Base-by-base conservation (phyloP, 148 eudicot species). In the Amaranthus hypochondriacus region DNA sequence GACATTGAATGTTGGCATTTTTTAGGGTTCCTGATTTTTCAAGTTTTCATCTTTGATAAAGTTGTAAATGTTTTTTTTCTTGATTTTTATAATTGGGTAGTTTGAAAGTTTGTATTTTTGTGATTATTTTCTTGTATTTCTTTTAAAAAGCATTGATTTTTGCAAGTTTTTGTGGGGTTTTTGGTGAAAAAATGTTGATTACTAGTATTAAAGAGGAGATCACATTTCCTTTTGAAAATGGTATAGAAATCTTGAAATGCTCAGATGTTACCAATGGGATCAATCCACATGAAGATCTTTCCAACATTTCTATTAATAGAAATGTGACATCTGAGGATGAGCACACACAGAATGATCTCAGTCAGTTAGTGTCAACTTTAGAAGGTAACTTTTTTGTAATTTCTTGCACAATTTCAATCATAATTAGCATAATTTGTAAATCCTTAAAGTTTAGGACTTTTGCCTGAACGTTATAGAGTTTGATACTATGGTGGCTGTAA, bases 151-250 rank as follows among this genome's bases (percentile, higher is more conserved):
- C 39, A 28, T 28, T 28, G 39, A 28, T 28, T 28, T 28, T 28
- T 9, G n/a, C 9, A 28, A 4, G 8, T 28, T 55, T 61, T 70
- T 73, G 49, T 48, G 73, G 62, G 57, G 55, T 44, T 78, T 72
- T 67, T 10, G 48, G n/a, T 28, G 42, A 55, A 76, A 79, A 83
- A 73, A 89, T 87, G 90, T 57, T 85, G 47, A 76, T 81, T 70
- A 81, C 93, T 64, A 56, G 44, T 70, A 87, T 81, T 73, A 77
- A 82, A 56, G 88, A 84, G 56, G 76, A 84, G 78, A 85, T 86
- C 84, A 69, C 77, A 56, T 62, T 48, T 18, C 65, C 80, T 68
- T 77, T 64, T 46, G 88, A 80, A 64, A 76, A 83, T 79, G 85
- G 82, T 70, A 55, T 57, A 6, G 81, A 76, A 53, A 72, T 46